Evolutionary conservation across 2,329 filamentous ascomycete genomes (phyloP), one percentile per base, ranked within the genome.

Genomic region (Xylariales sp.): DNA sequence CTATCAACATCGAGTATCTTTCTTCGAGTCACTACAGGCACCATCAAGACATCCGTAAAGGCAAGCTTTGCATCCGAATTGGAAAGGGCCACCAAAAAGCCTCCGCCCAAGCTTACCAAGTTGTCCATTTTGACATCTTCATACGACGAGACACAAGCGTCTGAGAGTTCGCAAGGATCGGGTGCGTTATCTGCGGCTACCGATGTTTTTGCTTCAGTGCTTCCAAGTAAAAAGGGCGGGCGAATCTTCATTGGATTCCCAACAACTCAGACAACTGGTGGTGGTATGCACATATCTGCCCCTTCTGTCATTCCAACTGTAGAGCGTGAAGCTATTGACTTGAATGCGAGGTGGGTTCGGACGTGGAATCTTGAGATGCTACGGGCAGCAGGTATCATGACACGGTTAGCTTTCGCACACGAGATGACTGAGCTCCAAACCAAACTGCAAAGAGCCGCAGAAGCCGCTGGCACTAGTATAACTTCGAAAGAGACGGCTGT

Each of bases 191-290:
- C 86, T 7, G 88, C 90, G 68, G 86, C 88, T 2, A 85, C 87
- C 0, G 93, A 97, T 76, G 90, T 99, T 7, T 97, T 99, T 78
- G 88, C 92, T 1, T 96, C 94, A 1, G 94, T 99, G 0, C 81
- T 98, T 5, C 96, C 96, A 2, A 93, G 88, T 65, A 97, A 94
- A 78, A 92, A 93, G 73, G 88, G 89, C 8, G 96, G 96, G 6
- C 90, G 93, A 61, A 92, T 99, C 62, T 99, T 98, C 76, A 99
- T 99, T 75, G 96, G 96, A 0, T 99, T 99, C 76, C 95, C 96
- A 3, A 99, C 96, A 1, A 94, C 95, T 73, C 96, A 99, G 81
- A 99, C 96, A 0, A 99, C 97, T 0, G 96, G 95, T 62, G 90
- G 95, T 34, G 92, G 95, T 16, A 92, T 97, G 77, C 96, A 99